Conservation (phyloP, 1,139 yeast genomes). For the Insectozyma bohioensis region DNA sequence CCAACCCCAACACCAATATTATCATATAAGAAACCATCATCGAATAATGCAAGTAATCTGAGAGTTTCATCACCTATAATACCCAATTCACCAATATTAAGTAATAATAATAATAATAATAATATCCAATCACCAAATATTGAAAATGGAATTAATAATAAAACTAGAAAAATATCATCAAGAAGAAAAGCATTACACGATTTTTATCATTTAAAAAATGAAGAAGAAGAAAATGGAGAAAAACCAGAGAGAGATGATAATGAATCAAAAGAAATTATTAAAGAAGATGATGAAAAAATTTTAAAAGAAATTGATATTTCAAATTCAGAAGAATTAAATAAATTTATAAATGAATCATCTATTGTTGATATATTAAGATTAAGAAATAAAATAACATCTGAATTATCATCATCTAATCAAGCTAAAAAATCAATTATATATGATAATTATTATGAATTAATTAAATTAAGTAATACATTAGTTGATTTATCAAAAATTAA, state of each 20-base stretch:
- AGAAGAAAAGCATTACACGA: constrained; percentile 47
- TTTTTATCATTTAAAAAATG: constrained; percentile 30
- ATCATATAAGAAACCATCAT: constrained; percentile 34
- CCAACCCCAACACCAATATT: constrained; percentile 24
- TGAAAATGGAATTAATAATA: no score
- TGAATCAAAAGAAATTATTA: constrained; percentile 2
- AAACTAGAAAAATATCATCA: constrained; percentile 35
- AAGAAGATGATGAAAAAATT: neutral
- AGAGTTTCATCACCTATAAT: constrained; percentile 9
- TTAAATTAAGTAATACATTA: constrained; percentile 41
- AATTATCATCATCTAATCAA: constrained; percentile 40
- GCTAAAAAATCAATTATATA: constrained; percentile 47
- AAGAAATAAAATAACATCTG: constrained; percentile 32
- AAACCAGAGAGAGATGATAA: constrained; percentile 1
- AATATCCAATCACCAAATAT: no score
- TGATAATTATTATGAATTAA: constrained; percentile 47
- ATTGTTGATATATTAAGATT: constrained; percentile 37
- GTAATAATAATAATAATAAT: no score
- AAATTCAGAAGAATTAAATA: constrained; percentile 25
- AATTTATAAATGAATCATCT: constrained; percentile 33
- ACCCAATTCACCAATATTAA: no score
- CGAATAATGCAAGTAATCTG: constrained; percentile 5
- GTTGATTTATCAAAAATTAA: constrained; percentile 22
- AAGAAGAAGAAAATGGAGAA: constrained; percentile 2
- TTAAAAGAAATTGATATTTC: constrained; percentile 15